Percentiles rank a stretch among this genome's conserved stretches.
Evolutionary conservation across 768 basidiomycete genomes (phyloP).

Genomic region (Pleurotus ostreatus): DNA sequence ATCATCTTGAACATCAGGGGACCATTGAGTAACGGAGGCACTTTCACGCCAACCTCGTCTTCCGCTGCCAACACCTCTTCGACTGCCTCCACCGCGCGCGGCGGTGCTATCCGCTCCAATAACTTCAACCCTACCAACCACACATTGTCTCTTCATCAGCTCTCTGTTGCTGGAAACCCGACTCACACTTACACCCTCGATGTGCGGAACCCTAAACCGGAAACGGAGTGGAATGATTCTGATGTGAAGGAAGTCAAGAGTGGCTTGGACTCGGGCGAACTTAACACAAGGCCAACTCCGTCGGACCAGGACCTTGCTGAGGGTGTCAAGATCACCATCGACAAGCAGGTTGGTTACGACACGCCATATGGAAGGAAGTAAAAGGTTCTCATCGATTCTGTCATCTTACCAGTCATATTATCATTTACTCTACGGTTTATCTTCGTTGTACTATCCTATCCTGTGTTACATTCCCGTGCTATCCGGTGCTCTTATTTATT

Average conservation of each 20-base stretch:
- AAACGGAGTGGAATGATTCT: constrained; percentile 40
- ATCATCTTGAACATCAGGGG: constrained; percentile 82
- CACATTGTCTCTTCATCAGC: constrained; percentile 25
- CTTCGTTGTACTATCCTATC: no score
- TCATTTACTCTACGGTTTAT: no score
- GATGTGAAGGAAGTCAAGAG: constrained; percentile 39
- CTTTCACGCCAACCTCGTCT: constrained; percentile 55
- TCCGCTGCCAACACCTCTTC: constrained; percentile 41
- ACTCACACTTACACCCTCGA: constrained; percentile 45
- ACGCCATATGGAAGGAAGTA: constrained; percentile 7
- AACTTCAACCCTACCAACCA: constrained; percentile 25
- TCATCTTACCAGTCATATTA: not conserved
- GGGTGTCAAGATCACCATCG: constrained; percentile 41
- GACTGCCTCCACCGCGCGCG: constrained; percentile 45
- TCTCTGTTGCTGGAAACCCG: constrained; percentile 16
- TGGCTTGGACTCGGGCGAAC: constrained; percentile 22
- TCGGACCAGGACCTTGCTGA: not conserved
- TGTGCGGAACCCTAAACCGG: constrained; percentile 40
- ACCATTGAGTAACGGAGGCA: constrained; percentile 66
- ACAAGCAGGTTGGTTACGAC: constrained; percentile 37
- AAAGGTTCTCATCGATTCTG: not conserved
- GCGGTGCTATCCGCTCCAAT: constrained; percentile 21
- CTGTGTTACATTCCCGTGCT: no score
- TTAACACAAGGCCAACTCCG: not conserved
- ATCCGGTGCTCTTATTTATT: no score